Conservation (phyloP, 768 basidiomycete genomes). For the Boletus subcaerulescens region DNA sequence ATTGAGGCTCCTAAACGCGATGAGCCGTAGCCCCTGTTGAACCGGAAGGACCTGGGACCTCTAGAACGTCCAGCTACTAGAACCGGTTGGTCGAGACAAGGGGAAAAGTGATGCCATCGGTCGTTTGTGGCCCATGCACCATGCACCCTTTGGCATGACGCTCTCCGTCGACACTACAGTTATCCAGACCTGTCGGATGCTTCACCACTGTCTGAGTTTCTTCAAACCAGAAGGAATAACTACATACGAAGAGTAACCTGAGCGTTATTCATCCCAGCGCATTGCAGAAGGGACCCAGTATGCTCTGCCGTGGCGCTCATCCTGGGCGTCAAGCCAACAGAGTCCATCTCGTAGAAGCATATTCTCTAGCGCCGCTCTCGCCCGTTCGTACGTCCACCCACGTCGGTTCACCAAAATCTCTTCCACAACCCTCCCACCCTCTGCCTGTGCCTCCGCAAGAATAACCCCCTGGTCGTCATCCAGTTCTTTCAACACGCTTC, state of each 20-base stretch:
- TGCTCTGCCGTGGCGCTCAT: slow-evolving; percentile 55
- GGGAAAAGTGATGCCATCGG: too few species aligned
- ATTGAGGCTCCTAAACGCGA: not conserved
- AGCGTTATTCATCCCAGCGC: slow-evolving; percentile 66
- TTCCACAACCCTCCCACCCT: slow-evolving; percentile 69
- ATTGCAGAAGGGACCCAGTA: slow-evolving; percentile 92
- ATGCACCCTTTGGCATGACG: too few species aligned
- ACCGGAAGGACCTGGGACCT: too few species aligned
- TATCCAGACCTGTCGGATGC: too few species aligned
- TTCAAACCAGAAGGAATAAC: too few species aligned
- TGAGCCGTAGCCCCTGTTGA: not conserved
- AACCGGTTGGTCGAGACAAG: too few species aligned
- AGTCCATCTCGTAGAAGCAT: slow-evolving; percentile 89
- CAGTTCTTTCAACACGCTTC: slow-evolving; percentile 86
- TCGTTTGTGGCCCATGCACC: too few species aligned
- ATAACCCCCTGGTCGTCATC: slow-evolving; percentile 87
- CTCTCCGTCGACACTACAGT: too few species aligned
- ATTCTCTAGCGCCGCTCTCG: slow-evolving; percentile 76
- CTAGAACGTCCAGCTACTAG: too few species aligned
- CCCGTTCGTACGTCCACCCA: slow-evolving; percentile 79
- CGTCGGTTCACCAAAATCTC: slow-evolving; percentile 54
- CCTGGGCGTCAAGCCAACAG: slow-evolving; percentile 95
- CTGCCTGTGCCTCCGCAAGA: slow-evolving; percentile 66
- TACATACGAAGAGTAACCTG: too few species aligned
- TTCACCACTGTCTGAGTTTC: too few species aligned